These are phyloP conservation scores for Phanerochaete sordida DNA, from an alignment of 768 basidiomycete species.

Conservation along the genomic window DNA sequence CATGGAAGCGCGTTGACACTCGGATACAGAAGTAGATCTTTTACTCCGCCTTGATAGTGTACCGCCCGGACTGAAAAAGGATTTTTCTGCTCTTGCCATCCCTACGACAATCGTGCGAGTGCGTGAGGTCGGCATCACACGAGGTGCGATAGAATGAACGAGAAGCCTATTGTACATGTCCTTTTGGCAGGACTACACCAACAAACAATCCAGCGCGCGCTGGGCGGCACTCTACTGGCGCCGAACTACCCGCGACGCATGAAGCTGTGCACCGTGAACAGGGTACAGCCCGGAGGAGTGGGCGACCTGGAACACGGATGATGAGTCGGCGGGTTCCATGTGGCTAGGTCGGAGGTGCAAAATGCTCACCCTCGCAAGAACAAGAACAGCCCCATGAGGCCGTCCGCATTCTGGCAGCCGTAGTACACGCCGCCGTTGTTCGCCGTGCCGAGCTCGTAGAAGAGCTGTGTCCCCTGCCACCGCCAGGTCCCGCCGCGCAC, in stretches of 20 bases:
- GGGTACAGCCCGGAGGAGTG: slow-evolving; percentile 37
- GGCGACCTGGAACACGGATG: slow-evolving; percentile 25
- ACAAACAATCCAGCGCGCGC: background rate
- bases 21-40: slow-evolving; percentile 44
- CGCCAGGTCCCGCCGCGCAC: slow-evolving; percentile 42
- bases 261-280: slow-evolving; percentile 44
- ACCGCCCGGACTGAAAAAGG: background rate
- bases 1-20: slow-evolving; percentile 48
- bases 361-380: slow-evolving; percentile 42
- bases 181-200: background rate
- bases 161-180: slow-evolving; percentile 8
- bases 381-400: slow-evolving; percentile 43
- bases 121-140: background rate
- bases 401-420: slow-evolving; percentile 32
- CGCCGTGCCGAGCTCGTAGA: slow-evolving; percentile 38
- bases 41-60: no score
- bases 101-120: background rate
- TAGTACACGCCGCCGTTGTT: slow-evolving; percentile 44
- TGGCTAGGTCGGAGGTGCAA: background rate
- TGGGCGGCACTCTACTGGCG: background rate
- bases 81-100: background rate
- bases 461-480: slow-evolving; percentile 53
- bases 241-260: slow-evolving; percentile 13
- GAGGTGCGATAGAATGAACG: background rate
- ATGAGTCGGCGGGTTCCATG: background rate